Conservation (phyloP, 2,329 filamentous ascomycete genomes). For the Grosmannia serpens region DNA sequence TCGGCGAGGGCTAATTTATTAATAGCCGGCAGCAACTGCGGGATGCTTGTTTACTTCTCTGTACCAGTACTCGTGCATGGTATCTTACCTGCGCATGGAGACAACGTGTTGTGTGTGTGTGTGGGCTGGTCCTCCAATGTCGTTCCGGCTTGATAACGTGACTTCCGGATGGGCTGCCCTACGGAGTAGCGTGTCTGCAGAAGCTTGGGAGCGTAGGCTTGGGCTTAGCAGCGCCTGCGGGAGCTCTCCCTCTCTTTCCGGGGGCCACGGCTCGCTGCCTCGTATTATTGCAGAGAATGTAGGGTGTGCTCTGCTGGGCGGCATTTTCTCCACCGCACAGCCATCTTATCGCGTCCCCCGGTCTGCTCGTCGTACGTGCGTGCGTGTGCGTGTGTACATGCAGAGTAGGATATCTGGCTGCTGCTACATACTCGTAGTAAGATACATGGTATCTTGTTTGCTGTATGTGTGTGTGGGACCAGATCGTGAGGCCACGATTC, state of each 20-base stretch:
- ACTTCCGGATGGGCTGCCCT: background rate
- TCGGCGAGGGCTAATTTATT: too few species aligned
- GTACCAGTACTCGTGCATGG: too few species aligned
- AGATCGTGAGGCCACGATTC: background rate
- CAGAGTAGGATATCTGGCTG: too few species aligned
- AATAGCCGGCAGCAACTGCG: too few species aligned
- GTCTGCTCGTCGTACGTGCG: background rate
- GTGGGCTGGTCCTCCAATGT: background rate
- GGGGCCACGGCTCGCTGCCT: background rate
- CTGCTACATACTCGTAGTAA: too few species aligned
- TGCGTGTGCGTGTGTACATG: background rate
- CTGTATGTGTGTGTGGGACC: background rate
- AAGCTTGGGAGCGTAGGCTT: too few species aligned
- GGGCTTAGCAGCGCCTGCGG: background rate
- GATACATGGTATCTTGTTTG: too few species aligned
- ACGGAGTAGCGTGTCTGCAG: too few species aligned
- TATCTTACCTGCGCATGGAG: too few species aligned
- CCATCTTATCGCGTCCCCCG: background rate
- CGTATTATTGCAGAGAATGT: background rate
- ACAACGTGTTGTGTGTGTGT: background rate
- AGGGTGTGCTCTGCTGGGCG: background rate
- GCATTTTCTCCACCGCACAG: background rate
- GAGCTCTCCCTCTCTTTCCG: background rate
- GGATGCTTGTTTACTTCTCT: background rate
- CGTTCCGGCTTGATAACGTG: background rate